phyloP scores from a whole-genome alignment of 2,329 filamentous ascomycete genomes.

The Fusarium sp. region DNA sequence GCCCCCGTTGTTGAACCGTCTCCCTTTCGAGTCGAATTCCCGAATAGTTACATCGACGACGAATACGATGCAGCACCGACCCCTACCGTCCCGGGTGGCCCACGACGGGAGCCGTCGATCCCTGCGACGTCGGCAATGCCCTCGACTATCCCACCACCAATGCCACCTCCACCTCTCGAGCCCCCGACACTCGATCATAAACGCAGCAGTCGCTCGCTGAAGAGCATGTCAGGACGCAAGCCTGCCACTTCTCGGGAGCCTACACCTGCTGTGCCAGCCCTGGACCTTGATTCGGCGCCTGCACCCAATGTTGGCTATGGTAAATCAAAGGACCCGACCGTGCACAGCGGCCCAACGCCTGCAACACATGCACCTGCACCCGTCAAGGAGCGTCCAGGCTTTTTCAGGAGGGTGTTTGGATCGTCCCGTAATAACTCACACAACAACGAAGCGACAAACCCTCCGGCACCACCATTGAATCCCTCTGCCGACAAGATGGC shows the following conservation, averaged over 20 bases:
- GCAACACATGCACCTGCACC: slow-evolving; percentile 55
- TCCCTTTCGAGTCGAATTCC: slow-evolving; percentile 59
- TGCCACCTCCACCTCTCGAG: slow-evolving; percentile 50
- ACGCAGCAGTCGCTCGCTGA: slow-evolving; percentile 65
- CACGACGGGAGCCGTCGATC: slow-evolving; percentile 58
- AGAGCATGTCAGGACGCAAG: slow-evolving; percentile 54
- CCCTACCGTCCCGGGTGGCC: slow-evolving; percentile 82
- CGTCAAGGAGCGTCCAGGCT: slow-evolving; percentile 78
- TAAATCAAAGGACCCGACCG: slow-evolving; percentile 60
- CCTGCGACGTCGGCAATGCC: slow-evolving; percentile 49
- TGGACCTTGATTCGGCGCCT: slow-evolving; percentile 62
- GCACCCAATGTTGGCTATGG: slow-evolving; percentile 67
- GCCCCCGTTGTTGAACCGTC: slow-evolving; percentile 39
- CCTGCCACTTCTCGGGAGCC: slow-evolving; percentile 40
- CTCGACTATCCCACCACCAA: slow-evolving; percentile 43
- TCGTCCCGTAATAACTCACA: slow-evolving; percentile 65
- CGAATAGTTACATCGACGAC: slow-evolving; percentile 57
- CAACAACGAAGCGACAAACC: slow-evolving; percentile 35
- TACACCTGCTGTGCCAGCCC: slow-evolving; percentile 42
- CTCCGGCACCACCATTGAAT: slow-evolving; percentile 32
- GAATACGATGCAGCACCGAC: slow-evolving; percentile 85
- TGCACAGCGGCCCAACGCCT: slow-evolving; percentile 58
- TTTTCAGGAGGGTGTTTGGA: slow-evolving; percentile 91
- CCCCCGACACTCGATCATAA: slow-evolving; percentile 58
- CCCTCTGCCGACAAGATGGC: slow-evolving; percentile 52